Conservation (phyloP, 1,139 yeast species). For the Candida dubliniensis region DNA sequence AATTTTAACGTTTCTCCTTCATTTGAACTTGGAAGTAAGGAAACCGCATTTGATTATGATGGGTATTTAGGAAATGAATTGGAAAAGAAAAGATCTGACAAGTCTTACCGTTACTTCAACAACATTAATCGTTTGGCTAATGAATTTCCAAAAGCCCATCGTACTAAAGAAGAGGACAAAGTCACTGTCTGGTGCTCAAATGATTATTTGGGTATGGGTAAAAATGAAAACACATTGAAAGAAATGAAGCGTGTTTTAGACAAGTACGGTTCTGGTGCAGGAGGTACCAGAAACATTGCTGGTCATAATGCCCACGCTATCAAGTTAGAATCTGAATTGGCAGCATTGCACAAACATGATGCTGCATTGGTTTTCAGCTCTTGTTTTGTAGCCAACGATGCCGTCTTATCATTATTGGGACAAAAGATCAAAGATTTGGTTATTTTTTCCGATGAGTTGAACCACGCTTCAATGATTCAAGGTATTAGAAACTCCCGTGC, state of each 20-base stretch:
- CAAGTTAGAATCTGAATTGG: conserved; percentile 79
- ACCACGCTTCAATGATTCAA: conserved; percentile 97
- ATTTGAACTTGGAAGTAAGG: conserved; percentile 39
- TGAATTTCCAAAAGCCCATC: conserved; percentile 92
- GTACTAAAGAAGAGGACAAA: conserved; percentile 69
- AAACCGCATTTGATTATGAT: conserved; percentile 60
- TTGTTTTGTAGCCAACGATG: conserved; percentile 96
- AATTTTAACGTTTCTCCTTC: conserved; percentile 24
- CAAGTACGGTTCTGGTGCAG: conserved; percentile 97
- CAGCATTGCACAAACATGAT: conserved; percentile 90
- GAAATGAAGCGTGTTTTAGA: conserved; percentile 81
- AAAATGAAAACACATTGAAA: conserved; percentile 65
- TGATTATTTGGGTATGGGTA: conserved; percentile 95
- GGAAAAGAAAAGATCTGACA: conserved; percentile 74
- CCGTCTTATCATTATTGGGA: conserved; percentile 89
- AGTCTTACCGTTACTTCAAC: conserved; percentile 93
- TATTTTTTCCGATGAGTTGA: conserved; percentile 86
- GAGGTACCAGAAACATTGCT: conserved; percentile 98
- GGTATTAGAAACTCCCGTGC: conserved; percentile 93
- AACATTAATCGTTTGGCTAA: conserved; percentile 93
- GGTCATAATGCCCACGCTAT: conserved; percentile 94
- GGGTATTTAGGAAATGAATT: conserved; percentile 65
- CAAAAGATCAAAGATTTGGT: conserved; percentile 87
- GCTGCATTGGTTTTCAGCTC: conserved; percentile 94
- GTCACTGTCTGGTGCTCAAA: conserved; percentile 99